phyloP scores from a whole-genome alignment of 495 filamentous ascomycete species.

The Hypoxylon fragiforme region DNA sequence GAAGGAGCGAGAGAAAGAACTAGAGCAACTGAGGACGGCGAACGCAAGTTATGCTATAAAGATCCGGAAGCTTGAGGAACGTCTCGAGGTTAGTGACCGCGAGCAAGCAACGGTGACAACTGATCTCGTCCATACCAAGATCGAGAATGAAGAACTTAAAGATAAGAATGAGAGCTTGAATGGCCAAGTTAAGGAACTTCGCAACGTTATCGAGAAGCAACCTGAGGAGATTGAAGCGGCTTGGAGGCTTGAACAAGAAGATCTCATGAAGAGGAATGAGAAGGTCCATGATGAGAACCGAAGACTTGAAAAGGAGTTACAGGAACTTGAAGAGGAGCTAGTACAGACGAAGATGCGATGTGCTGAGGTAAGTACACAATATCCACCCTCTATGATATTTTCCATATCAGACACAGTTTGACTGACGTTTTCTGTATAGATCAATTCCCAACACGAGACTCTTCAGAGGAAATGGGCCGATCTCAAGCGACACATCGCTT shows the following conservation, averaged over 20 bases:
- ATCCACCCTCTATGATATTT: neutral
- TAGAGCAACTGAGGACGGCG: conserved; percentile 71
- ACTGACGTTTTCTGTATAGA: conserved; percentile 51
- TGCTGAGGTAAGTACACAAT: conserved; percentile 81
- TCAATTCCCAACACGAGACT: conserved; percentile 72
- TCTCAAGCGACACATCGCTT: conserved; percentile 63
- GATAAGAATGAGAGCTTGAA: conserved; percentile 87
- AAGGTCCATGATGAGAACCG: conserved; percentile 96
- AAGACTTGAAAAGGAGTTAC: conserved; percentile 82
- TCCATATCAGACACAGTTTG: neutral
- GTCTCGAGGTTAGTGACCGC: conserved; percentile 82
- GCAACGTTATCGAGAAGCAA: conserved; percentile 83
- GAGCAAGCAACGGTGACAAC: conserved; percentile 93
- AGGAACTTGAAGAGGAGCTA: conserved; percentile 91
- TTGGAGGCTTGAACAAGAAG: conserved; percentile 84
- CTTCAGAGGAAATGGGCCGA: conserved; percentile 81
- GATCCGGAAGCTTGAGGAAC: conserved; percentile 82
- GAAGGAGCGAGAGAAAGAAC: conserved; percentile 77
- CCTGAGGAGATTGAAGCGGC: conserved; percentile 83
- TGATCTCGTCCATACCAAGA: conserved; percentile 86
- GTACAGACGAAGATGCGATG: conserved; percentile 94
- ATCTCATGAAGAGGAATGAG: conserved; percentile 86
- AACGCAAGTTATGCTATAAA: conserved; percentile 66
- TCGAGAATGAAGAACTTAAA: conserved; percentile 85
- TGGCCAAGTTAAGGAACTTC: conserved; percentile 79